Evolutionary conservation across 169 alveolate species (phyloP).

Genomic region (Plasmodium yoelii): DNA sequence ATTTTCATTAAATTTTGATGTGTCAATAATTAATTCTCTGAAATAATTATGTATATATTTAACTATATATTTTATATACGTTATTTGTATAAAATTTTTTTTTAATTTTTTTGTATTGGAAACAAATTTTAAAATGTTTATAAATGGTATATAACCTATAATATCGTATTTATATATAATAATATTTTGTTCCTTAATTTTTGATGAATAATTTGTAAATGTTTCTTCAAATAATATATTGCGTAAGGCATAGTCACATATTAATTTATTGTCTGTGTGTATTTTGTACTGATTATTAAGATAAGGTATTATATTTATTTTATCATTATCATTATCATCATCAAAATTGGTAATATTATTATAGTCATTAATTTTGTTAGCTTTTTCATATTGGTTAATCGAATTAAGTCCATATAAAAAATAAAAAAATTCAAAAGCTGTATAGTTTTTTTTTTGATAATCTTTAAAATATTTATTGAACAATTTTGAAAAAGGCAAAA

Average conservation of each 20-base stretch:
- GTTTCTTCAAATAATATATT: neutral
- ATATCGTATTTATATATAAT: conserved; percentile 37
- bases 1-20: conserved; percentile 29
- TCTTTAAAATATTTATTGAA: conserved; percentile 48
- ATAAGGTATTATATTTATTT: no score
- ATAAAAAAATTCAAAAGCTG: conserved; percentile 49
- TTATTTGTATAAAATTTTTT: conserved; percentile 53
- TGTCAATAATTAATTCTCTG: conserved; percentile 31
- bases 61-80: conserved; percentile 42
- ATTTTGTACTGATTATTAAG: no score
- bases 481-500: conserved; percentile 51
- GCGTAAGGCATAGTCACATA: no score
- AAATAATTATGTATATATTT: conserved; percentile 36
- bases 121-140: conserved; percentile 22
- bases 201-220: neutral
- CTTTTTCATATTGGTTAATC: conserved; percentile 39
- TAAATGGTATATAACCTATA: conserved; percentile 39
- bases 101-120: conserved; percentile 33
- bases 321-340: no score
- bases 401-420: conserved; percentile 37
- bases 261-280: no score
- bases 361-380: no score
- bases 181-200: neutral
- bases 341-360: no score
- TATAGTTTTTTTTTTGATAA: conserved; percentile 40